Evolutionary conservation across 2,329 filamentous ascomycete genomes (phyloP), one percentile per base, ranked within the genome.

Genomic region (Fusarium falciforme): DNA sequence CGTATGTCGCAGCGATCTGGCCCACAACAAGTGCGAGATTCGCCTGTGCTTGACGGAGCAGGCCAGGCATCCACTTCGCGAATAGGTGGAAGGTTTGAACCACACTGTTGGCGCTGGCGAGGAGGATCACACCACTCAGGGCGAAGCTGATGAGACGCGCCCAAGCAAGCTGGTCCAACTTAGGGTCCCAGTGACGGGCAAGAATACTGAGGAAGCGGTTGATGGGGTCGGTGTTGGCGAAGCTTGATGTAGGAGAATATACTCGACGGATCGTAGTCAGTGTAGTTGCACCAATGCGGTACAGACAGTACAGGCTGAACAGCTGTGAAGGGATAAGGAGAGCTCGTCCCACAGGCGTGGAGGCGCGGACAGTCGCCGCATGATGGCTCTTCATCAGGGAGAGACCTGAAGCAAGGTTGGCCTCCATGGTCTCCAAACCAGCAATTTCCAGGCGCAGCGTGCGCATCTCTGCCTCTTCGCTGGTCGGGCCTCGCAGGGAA

Each of bases 41-140:
- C 11, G 93, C 93, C 79, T 93, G 93, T 6, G 92, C 91, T 76
- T 93, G 92, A 73, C 91, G 90, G 11, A 95, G 84, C n/a, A 96
- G 82, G 6, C 87, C 87, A 0, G 94, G 94, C 10, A 91, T 88
- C 84, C 94, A 93, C 73, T 92, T 92, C 5, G 93, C 90, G 79
- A 97, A 94, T 64, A 97, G 88, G 75, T 93, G 91, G 77, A 96
- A 93, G 0, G 94, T 97, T 80, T 96, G 94, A n/a, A 95, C 86
- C 20, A 94, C 94, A 66, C 92, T 93, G 81, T 93, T 94, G 82
- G 95, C 94, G 64, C 93, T 94, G 3, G 93, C 92, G 17, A 94
- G 87, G 27, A 97, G 91, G 80, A 97, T 96, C 59, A 95, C 90
- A 20, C 94, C 94, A 9, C 92, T 94, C 6, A 97, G 87, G 25